Conservation (phyloP, 192 early-diverging fungal species). For the Coemansia umbellata region DNA sequence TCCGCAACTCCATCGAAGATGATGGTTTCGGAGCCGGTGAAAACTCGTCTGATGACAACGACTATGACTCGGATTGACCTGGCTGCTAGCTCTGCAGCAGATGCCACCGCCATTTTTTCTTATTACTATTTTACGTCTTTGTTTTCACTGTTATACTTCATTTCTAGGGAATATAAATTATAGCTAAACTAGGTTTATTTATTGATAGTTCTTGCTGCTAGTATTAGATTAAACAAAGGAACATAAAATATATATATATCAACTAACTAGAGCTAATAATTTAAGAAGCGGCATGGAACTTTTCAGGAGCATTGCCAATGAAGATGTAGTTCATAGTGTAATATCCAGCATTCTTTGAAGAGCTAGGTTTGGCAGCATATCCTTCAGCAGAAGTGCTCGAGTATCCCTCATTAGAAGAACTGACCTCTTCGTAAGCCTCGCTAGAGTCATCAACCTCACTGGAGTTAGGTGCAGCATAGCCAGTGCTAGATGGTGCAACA, state of each 20-base stretch:
- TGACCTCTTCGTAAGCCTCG: slow-evolving; percentile 1
- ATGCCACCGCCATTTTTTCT: neutral
- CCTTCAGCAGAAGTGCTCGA: neutral
- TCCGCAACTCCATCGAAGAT: slow-evolving; percentile 7
- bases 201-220: neutral
- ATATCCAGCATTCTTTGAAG: neutral
- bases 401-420: neutral
- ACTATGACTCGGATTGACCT: slow-evolving; percentile 8
- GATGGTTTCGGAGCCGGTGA: neutral
- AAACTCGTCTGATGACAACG: neutral
- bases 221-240: neutral
- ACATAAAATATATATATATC: neutral
- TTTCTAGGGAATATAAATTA: neutral
- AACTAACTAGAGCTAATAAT: neutral
- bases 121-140: neutral
- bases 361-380: neutral
- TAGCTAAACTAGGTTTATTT: too few relatives aligned
- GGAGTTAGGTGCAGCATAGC: neutral
- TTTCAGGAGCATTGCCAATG: neutral
- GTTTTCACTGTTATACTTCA: too few relatives aligned
- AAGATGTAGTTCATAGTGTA: slow-evolving; percentile 16
- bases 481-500: neutral
- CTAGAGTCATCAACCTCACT: neutral
- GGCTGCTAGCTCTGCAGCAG: neutral
- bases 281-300: neutral